Evolutionary conservation across 148 eudicot species (phyloP).

Genomic region (Chenopodium suecicum): DNA sequence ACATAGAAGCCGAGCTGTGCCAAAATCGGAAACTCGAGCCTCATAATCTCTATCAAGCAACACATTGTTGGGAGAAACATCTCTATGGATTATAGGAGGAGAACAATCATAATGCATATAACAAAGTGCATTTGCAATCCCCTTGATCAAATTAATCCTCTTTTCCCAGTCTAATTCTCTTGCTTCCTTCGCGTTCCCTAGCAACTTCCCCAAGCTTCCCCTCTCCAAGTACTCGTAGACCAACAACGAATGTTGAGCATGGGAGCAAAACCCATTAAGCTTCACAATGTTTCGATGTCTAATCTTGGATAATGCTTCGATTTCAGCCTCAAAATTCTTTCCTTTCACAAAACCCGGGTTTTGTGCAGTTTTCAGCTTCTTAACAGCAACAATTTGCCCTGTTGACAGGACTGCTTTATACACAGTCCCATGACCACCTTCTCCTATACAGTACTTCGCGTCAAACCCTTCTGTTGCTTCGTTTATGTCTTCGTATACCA

Average conservation of each 20-base stretch:
- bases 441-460: constrained; percentile 38
- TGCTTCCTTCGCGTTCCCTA: constrained; percentile 25
- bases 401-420: constrained; percentile 46
- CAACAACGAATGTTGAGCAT: constrained; percentile 34
- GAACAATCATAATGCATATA: constrained; percentile 48
- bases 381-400: constrained; percentile 48
- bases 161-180: constrained; percentile 31
- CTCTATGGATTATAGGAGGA: constrained; percentile 38
- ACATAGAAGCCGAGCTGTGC: constrained; percentile 37
- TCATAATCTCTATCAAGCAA: constrained; percentile 34
- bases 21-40: constrained; percentile 43
- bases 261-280: constrained; percentile 42
- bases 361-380: constrained; percentile 33
- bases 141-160: constrained; percentile 33
- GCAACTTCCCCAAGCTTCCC: constrained; percentile 31
- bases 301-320: constrained; percentile 38
- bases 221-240: constrained; percentile 43
- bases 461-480: constrained; percentile 43
- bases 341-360: constrained; percentile 17
- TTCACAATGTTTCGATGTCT: constrained; percentile 51
- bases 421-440: constrained; percentile 45
- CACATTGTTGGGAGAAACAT: constrained; percentile 40
- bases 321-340: constrained; percentile 34
- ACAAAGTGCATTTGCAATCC: constrained; percentile 36
- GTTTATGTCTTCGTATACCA: constrained; percentile 36